Conservation (phyloP, 1,284 basidiomycete species). For the Moesziomyces sp. region DNA sequence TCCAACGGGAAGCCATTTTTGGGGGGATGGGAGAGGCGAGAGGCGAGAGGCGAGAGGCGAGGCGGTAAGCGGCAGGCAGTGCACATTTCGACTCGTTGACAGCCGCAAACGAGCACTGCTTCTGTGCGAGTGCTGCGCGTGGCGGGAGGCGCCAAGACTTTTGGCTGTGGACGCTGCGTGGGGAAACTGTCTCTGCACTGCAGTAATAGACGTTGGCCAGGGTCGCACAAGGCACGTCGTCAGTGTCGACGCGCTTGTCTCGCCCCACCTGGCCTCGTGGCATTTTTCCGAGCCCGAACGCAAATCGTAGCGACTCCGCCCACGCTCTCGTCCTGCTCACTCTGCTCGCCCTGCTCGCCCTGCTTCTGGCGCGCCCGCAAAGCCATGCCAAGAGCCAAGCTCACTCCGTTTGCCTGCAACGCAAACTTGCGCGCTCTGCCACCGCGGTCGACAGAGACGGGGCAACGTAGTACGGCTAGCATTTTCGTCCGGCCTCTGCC, state of each 20-base stretch:
- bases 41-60: too few relatives aligned
- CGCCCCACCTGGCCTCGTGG: slow-evolving; percentile 4
- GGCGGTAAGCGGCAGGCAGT: neutral
- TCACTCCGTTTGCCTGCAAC: neutral
- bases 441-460: neutral
- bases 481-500: neutral
- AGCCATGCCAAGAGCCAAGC: neutral
- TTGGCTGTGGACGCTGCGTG: neutral
- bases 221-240: too few relatives aligned
- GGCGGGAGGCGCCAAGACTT: neutral
- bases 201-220: too few relatives aligned
- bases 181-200: neutral
- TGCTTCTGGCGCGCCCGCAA: neutral
- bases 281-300: slow-evolving; percentile 17
- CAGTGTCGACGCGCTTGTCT: neutral
- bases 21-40: too few relatives aligned
- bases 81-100: neutral
- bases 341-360: too few relatives aligned
- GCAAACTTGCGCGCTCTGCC: neutral
- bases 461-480: neutral
- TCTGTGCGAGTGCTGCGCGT: too few relatives aligned
- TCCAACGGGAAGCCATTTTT: neutral
- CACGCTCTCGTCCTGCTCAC: neutral
- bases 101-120: neutral
- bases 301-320: slow-evolving; percentile 1